Evolutionary conservation across 2,329 filamentous ascomycete species (phyloP), one percentile per base, ranked within the genome.

Genomic region (Colletotrichum sidae): DNA sequence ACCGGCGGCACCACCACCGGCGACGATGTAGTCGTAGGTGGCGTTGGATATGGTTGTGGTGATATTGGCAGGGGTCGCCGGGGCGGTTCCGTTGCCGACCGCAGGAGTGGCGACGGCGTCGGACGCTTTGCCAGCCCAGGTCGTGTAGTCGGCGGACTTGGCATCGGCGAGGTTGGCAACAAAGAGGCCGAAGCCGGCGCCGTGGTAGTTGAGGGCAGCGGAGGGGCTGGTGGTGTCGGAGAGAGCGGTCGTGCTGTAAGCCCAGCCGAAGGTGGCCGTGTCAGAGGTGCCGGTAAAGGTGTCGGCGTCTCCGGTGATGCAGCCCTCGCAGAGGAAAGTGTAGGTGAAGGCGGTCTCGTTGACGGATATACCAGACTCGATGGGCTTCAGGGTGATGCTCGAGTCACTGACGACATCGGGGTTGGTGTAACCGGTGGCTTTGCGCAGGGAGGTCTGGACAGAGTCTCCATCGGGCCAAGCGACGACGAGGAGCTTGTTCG

Each of bases 311-410:
- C 68, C 68, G 9, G 70, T 73, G 55, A 79, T 71, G 68, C 79
- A 81, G 50, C 74, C 73, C 54, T 72, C 71, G 73, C 83, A 85
- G 46, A 84, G 74, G 73, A 84, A 85, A 9, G 83, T 85, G 69
- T 80, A 82, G 7, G 77, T 78, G 72, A 79, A 79, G 70, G 83
- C 79, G 2, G 82, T 84, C 55, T 70, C 73, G 73, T 84, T 85
- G 63, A 81, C 70, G 60, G 79, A 82, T 12, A 80, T 83, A 8
- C 81, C 81, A 13, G 78, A 79, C 15, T 78, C 71, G 67, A 84
- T 84, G n/a, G 80, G 76, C n/a, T 71, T 69, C 34, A 80, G 70
- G 44, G 76, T 73, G 46, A 80, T 75, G 13, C 74, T 52, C 7
- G 55, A 71, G 15, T 75, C 76, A 7, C 75, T 77, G 67, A 80